These are phyloP conservation scores for Phaeomoniella chlamydospora DNA, from an alignment of 2,329 filamentous ascomycete species.

Conservation along the genomic window DNA sequence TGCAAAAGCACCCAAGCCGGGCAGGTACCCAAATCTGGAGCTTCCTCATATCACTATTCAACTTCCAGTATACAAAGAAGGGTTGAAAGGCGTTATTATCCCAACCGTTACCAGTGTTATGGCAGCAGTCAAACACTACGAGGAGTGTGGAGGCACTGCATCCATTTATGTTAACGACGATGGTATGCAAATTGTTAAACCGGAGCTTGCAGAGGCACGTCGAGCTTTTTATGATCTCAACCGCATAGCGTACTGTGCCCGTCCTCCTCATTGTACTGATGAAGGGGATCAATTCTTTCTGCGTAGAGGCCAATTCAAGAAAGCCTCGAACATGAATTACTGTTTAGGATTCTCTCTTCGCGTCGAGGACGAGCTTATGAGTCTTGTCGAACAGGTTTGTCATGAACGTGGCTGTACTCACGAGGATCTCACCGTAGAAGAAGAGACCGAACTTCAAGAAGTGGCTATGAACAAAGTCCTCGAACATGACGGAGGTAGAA, in stretches of 20 bases:
- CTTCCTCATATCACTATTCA: conserved; percentile 53
- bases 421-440: conserved; percentile 14
- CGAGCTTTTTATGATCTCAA: conserved; percentile 33
- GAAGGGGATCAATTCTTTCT: conserved; percentile 1
- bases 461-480: conserved; percentile 28
- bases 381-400: too few species aligned
- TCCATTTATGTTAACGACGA: conserved; percentile 19
- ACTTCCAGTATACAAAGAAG: conserved; percentile 77
- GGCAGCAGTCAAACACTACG: conserved; percentile 41
- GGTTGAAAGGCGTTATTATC: conserved; percentile 49
- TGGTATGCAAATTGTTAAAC: conserved; percentile 17
- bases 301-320: conserved; percentile 52
- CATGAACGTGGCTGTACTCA: conserved; percentile 20
- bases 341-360: conserved; percentile 45
- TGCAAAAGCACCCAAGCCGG: conserved; percentile 3
- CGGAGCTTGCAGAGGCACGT: conserved; percentile 24
- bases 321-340: conserved; percentile 63
- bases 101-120: conserved; percentile 40
- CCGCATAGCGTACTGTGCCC: conserved; percentile 30
- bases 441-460: conserved; percentile 25
- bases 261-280: conserved; percentile 25
- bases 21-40: too few species aligned
- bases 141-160: conserved; percentile 26
- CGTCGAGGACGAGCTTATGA: conserved; percentile 46
- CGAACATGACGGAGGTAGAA: conserved; percentile 27